Percentiles rank a stretch among this genome's conserved stretches.
Evolutionary conservation across 2,329 filamentous ascomycete species (phyloP).

Genomic region (Alternaria sp.): DNA sequence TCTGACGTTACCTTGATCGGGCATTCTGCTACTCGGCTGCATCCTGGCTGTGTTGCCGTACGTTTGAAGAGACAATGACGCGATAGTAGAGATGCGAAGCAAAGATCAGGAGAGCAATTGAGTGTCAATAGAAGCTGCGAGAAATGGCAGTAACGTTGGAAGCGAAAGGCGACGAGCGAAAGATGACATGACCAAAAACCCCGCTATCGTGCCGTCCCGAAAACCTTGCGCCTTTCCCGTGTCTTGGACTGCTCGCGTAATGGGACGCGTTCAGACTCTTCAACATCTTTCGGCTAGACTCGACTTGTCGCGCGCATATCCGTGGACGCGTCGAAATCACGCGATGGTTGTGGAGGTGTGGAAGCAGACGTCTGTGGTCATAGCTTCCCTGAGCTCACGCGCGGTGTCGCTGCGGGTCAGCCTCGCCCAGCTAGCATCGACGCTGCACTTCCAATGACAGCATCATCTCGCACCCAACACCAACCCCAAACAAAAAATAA

Average conservation of each 20-base stretch:
- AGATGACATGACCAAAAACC: background rate
- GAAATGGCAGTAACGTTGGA: background rate
- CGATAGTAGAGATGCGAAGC: background rate
- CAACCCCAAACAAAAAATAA: background rate
- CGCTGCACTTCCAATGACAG: background rate
- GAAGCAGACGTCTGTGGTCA: background rate
- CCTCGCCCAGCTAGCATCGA: background rate
- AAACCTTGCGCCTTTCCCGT: constrained; percentile 7
- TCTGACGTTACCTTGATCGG: constrained; percentile 47
- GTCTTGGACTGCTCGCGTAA: background rate
- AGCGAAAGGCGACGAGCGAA: background rate
- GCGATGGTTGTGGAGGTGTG: background rate
- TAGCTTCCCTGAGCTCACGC: background rate
- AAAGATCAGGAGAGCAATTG: background rate
- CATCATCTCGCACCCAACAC: background rate
- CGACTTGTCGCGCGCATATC: background rate
- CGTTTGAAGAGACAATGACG: constrained; percentile 10
- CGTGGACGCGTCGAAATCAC: no score
- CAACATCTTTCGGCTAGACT: background rate
- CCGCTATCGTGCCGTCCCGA: constrained; percentile 3
- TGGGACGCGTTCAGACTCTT: background rate
- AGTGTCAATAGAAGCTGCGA: background rate
- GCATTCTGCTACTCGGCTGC: constrained; percentile 41
- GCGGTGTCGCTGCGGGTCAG: background rate
- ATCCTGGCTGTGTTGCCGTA: constrained; percentile 40